Conservation (phyloP, 1,284 basidiomycete species). For the Coniferiporia sulphurascens region DNA sequence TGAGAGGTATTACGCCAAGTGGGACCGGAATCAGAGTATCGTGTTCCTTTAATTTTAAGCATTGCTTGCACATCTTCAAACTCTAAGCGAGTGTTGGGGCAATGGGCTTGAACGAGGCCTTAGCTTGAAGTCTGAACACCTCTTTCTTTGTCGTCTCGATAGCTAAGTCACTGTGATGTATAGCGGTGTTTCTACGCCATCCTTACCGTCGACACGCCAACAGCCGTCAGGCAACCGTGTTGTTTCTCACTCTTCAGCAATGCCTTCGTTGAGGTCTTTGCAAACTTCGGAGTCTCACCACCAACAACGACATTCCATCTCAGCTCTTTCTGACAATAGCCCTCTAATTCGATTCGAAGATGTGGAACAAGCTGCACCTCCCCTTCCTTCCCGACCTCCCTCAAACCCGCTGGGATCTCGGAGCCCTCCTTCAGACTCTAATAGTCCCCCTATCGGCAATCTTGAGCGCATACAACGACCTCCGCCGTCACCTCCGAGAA, state of each 20-base stretch:
- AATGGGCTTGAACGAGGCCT: not conserved
- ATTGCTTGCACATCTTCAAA: slow-evolving; percentile 6
- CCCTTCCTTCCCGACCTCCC: slow-evolving; percentile 14
- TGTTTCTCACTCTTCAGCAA: slow-evolving; percentile 9
- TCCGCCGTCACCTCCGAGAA: slow-evolving; percentile 11
- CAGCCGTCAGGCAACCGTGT: slow-evolving; percentile 8
- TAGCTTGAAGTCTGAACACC: not conserved
- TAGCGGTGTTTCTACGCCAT: slow-evolving; percentile 1
- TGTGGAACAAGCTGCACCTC: slow-evolving; percentile 9
- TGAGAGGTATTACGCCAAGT: not conserved
- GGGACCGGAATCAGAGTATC: too few relatives aligned
- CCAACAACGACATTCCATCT: slow-evolving; percentile 11
- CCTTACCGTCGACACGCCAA: slow-evolving; percentile 3
- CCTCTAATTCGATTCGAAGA: slow-evolving; percentile 10
- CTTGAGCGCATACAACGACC: slow-evolving; percentile 6
- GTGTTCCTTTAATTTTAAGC: not conserved
- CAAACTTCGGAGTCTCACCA: not conserved
- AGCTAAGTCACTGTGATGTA: not conserved
- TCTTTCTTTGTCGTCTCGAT: not conserved
- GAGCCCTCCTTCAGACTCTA: not conserved
- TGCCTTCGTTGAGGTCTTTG: not conserved
- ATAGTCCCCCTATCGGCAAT: not conserved
- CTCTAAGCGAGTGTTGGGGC: not conserved
- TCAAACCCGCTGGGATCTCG: not conserved
- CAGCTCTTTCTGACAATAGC: not conserved